Evolutionary conservation across 192 early-diverging fungal genomes (phyloP), one percentile per base, ranked within the genome.

Genomic region (Gonapodya sp.): DNA sequence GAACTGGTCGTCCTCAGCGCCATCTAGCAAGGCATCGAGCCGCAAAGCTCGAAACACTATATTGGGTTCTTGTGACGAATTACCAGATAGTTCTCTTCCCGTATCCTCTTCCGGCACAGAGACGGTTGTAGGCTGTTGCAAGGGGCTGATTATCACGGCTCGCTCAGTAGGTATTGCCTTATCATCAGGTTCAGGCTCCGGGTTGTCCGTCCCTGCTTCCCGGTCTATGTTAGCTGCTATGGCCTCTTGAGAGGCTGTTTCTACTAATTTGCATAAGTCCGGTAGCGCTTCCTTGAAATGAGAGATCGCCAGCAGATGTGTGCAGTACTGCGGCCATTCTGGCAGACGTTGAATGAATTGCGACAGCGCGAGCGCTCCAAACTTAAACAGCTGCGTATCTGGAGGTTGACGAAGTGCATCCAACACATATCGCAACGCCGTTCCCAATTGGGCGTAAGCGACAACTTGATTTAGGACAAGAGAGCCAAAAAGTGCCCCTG

Each of bases 311-410:
- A 94, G 84, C 2, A 98, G 85, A 36, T 93, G 89, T 2, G 92
- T 84, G 81, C 95, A 96, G 78, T 94, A 97, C 79, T 95, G 92
- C 0, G 96, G 96, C 92, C 95, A 96, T 84, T 97, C 95, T 33
- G 89, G 88, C 18, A 99, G 91, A 18, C 96, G 88, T 32, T 84
- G 84, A 82, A 92, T 91, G 84, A 97, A 97, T 81, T 95, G 94
- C 64, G 87, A 86, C 16, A 99, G 83, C 2, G 97, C 94, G 14
- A 93, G 91, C 77, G 92, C 90, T 35, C 96, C 98, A 91, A 99
- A 99, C 64, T 87, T 90, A 84, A 95, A 97, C 87, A 96, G 89
- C 82, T 93, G 93, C 36, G 93, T 91, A 0, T 93, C 90, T 1
- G 92, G 85, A 0, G 94, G 88, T 35, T 92, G 93, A 34, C 95